phyloP scores from a whole-genome alignment of 768 basidiomycete genomes.

The Crassisporium funariophilum region DNA sequence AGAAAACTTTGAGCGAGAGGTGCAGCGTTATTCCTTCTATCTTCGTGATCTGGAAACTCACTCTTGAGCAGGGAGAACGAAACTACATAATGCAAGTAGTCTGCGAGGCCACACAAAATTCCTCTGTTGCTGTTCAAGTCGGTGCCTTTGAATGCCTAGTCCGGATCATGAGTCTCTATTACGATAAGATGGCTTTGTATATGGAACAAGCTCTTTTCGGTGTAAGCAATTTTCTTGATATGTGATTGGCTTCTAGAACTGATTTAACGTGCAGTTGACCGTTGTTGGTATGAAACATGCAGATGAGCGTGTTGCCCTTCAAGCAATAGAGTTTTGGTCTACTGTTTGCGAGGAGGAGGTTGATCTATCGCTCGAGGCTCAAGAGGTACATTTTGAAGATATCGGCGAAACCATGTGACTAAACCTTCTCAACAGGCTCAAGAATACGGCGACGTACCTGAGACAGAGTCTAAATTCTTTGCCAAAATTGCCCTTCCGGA shows the following conservation, averaged over 20 bases:
- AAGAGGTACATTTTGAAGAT: slow-evolving; percentile 77
- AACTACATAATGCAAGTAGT: slow-evolving; percentile 99
- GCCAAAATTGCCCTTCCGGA: slow-evolving; percentile 94
- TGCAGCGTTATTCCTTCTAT: slow-evolving; percentile 37
- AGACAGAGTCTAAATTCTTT: slow-evolving; percentile 85
- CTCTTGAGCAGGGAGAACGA: slow-evolving; percentile 77
- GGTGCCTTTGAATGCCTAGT: slow-evolving; percentile 95
- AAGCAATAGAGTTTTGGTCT: slow-evolving; percentile 99
- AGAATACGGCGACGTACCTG: slow-evolving; percentile 86
- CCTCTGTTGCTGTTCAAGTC: slow-evolving; percentile 82
- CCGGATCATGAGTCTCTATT: slow-evolving; percentile 96
- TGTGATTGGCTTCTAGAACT: slow-evolving; percentile 14
- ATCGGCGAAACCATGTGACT: no score
- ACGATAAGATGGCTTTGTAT: slow-evolving; percentile 98
- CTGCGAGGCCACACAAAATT: slow-evolving; percentile 95
- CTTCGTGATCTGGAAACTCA: slow-evolving; percentile 10
- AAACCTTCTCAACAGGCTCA: slow-evolving; percentile 58
- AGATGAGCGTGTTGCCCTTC: slow-evolving; percentile 90
- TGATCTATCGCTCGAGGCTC: slow-evolving; percentile 87
- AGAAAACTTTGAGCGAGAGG: slow-evolving; percentile 98
- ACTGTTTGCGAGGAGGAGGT: slow-evolving; percentile 98
- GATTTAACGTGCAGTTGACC: slow-evolving; percentile 73
- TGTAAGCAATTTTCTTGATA: slow-evolving; percentile 48
- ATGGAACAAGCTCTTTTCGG: slow-evolving; percentile 99
- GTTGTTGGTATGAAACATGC: slow-evolving; percentile 96